Evolutionary conservation across 2,329 filamentous ascomycete genomes (phyloP), one percentile per base, ranked within the genome.

Genomic region (Coleophoma eucalyptorum): DNA sequence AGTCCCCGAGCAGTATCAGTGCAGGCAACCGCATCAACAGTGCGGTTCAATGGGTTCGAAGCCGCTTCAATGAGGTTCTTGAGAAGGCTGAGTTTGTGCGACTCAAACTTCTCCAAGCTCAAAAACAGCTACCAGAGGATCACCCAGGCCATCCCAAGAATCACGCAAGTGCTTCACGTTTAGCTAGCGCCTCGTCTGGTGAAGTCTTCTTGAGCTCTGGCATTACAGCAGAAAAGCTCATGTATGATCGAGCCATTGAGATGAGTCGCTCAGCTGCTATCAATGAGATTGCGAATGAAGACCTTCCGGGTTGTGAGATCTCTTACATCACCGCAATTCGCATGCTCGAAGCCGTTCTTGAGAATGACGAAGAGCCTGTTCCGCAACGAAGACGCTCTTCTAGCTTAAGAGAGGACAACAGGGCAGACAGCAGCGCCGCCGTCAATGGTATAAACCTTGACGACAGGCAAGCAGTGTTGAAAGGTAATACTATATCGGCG

Each of bases 81-180:
- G 92, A 97, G 70, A 99, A 99, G 73, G 92, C 92, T 1, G 93
- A 97, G 64, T 80, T 97, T 57, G 91, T 96, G n/a, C 88, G 90
- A 43, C 76, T 92, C 43, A 95, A 92, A 66, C 78, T 99, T 45
- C 77, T 90, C 42, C 90, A 96, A 55, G 90, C 89, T 4, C 94
- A 99, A 67, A 87, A 84, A 66, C 81, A 85, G 60, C 76, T 99
- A 4, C 92, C 94, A 0, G 76, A 83, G 44, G 89, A 94, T 59
- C 93, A 99, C 61, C 87, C 91, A 1, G 87, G 84, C 59, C 90
- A 97, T 63, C 92, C 92, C 0, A 84, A 75, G 61, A 96, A 96
- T 60, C 85, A 90, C 49, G 80, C 81, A 18, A 80, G 79, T 2
- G 73, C 76, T 33, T 73, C 80, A 3, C 77, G 77, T 1, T 77